phyloP scores from a whole-genome alignment of 2,329 filamentous ascomycete species.

The Diaporthe helianthi region DNA sequence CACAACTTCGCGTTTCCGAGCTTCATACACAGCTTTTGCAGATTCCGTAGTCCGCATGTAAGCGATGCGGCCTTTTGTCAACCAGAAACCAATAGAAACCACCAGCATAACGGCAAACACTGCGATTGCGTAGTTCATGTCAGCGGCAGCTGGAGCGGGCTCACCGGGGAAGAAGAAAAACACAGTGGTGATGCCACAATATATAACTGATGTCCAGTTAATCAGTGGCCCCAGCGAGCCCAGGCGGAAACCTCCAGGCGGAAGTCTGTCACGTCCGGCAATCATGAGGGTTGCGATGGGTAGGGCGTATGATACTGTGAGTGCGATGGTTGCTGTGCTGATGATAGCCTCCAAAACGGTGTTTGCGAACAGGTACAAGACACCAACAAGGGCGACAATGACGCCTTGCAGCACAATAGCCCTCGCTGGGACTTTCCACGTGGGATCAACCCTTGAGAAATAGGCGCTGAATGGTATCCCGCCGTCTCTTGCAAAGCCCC shows the following conservation, averaged over 20 bases:
- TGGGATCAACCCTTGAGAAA: slow-evolving; percentile 52
- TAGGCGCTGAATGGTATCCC: slow-evolving; percentile 54
- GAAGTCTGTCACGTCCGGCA: slow-evolving; percentile 60
- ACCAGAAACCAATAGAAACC: slow-evolving; percentile 57
- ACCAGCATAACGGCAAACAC: slow-evolving; percentile 63
- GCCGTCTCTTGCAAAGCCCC: slow-evolving; percentile 62
- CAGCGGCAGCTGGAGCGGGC: slow-evolving; percentile 52
- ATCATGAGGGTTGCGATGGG: slow-evolving; percentile 57
- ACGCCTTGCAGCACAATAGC: slow-evolving; percentile 59
- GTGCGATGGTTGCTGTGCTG: slow-evolving; percentile 62
- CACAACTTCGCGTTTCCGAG: slow-evolving; percentile 11
- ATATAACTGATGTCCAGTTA: slow-evolving; percentile 58
- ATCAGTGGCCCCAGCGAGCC: slow-evolving; percentile 46
- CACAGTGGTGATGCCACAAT: slow-evolving; percentile 58
- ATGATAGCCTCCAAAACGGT: slow-evolving; percentile 61
- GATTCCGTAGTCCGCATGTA: slow-evolving; percentile 43
- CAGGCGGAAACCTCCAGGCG: slow-evolving; percentile 43
- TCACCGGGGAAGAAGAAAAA: slow-evolving; percentile 61
- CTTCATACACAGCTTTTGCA: slow-evolving; percentile 11
- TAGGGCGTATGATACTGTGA: slow-evolving; percentile 59
- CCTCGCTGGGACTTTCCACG: slow-evolving; percentile 60
- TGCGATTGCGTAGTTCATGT: slow-evolving; percentile 66
- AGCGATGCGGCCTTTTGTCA: slow-evolving; percentile 52
- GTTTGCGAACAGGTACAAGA: slow-evolving; percentile 61
- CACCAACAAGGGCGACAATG: slow-evolving; percentile 49